Conservation (phyloP, 2,329 filamentous ascomycete genomes). For the Pseudogymnoascus sp. region DNA sequence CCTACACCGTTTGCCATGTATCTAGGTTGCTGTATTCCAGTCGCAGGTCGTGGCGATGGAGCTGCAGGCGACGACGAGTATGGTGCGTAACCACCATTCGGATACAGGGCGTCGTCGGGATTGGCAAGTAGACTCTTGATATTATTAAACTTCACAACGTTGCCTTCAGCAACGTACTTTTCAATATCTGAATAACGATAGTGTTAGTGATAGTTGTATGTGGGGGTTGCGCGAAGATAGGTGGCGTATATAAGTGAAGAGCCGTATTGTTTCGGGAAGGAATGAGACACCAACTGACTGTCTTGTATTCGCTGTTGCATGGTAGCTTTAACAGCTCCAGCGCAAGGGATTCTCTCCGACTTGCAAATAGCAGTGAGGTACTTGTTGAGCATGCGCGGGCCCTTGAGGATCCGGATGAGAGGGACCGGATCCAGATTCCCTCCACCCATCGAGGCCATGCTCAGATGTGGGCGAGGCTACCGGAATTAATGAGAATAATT, state of each 20-base stretch:
- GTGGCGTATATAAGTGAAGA: constrained; percentile 15
- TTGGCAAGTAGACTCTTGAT: constrained; percentile 24
- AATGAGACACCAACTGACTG: constrained; percentile 49
- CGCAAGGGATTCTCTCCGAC: constrained; percentile 65
- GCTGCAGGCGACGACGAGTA: constrained; percentile 6
- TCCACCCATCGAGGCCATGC: constrained; percentile 30
- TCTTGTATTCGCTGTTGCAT: constrained; percentile 71
- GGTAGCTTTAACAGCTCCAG: constrained; percentile 70
- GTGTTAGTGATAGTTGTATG: not conserved
- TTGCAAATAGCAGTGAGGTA: constrained; percentile 49
- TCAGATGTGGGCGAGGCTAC: not conserved
- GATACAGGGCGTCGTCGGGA: constrained; percentile 15
- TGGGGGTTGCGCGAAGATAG: constrained; percentile 12
- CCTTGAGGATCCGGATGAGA: constrained; percentile 22
- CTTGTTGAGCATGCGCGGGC: constrained; percentile 25
- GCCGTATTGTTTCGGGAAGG: constrained; percentile 16
- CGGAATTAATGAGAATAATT: not conserved
- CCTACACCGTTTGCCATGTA: not conserved
- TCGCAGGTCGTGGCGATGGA: constrained; percentile 1
- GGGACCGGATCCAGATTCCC: constrained; percentile 25
- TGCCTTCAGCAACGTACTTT: constrained; percentile 18
- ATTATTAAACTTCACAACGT: constrained; percentile 22
- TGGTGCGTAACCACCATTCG: not conserved
- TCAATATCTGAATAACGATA: constrained; percentile 18
- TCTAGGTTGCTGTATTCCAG: not conserved